Percentiles rank a stretch among this genome's conserved stretches.
Evolutionary conservation across 768 basidiomycete genomes (phyloP).

Genomic region (Pseudohyphozyma bogoriensis): DNA sequence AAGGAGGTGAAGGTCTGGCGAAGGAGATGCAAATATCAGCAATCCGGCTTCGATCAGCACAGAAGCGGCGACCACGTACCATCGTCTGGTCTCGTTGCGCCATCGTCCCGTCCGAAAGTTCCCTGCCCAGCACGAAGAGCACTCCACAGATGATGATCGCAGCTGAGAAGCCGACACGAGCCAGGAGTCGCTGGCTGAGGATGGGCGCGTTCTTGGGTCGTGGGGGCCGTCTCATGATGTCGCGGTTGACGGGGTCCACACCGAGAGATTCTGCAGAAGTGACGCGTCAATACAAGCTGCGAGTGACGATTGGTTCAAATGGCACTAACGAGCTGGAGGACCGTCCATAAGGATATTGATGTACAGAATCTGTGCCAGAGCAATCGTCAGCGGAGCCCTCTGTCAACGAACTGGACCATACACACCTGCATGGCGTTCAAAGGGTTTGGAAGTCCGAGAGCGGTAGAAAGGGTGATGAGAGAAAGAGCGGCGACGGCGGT

Average conservation of each 20-base stretch:
- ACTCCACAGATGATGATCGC: constrained; percentile 83
- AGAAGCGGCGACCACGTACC: constrained; percentile 46
- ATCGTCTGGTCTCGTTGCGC: constrained; percentile 87
- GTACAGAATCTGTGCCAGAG: constrained; percentile 65
- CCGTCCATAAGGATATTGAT: constrained; percentile 77
- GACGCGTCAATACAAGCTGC: no score
- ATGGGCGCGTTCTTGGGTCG: constrained; percentile 83
- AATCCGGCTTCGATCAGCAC: neutral
- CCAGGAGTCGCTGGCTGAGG: constrained; percentile 60
- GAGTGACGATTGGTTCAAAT: neutral
- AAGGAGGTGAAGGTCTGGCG: constrained; percentile 90
- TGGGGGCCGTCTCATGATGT: constrained; percentile 87
- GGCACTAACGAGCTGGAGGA: constrained; percentile 76
- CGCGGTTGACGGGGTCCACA: constrained; percentile 88
- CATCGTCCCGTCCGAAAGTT: constrained; percentile 71
- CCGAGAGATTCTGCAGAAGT: constrained; percentile 54
- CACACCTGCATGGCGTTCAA: constrained; percentile 74
- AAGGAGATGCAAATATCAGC: constrained; percentile 1
- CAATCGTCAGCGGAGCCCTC: neutral
- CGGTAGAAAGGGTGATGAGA: constrained; percentile 87
- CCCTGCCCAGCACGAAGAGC: constrained; percentile 72
- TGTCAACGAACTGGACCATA: neutral
- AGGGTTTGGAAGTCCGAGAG: constrained; percentile 80
- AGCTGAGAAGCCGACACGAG: constrained; percentile 83
- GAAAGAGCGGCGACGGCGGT: constrained; percentile 93